These are phyloP conservation scores for Xylaria sp. DNA, from an alignment of 2,329 filamentous ascomycete species.

Conservation along the genomic window DNA sequence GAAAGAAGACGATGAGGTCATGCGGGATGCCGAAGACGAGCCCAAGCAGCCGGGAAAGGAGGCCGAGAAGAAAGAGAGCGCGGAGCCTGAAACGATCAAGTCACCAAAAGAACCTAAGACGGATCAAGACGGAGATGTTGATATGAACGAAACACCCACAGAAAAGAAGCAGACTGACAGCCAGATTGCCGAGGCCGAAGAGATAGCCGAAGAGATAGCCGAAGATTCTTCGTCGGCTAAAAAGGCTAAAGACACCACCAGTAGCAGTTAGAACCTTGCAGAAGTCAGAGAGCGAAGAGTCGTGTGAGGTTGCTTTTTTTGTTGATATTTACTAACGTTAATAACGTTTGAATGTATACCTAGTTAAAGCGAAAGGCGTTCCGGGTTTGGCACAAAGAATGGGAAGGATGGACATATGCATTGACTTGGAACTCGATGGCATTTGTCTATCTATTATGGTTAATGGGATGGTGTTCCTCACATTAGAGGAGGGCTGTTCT, in stretches of 20 bases:
- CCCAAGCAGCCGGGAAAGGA: conserved; percentile 36
- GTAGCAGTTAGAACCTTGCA: conserved; percentile 28
- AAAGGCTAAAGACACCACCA: conserved; percentile 30
- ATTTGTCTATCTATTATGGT: conserved; percentile 14
- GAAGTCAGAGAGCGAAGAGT: conserved; percentile 8
- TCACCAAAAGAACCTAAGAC: conserved; percentile 48
- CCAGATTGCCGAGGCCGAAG: conserved; percentile 36
- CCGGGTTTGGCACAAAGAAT: conserved; percentile 35
- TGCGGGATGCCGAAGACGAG: conserved; percentile 42
- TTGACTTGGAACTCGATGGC: conserved; percentile 16
- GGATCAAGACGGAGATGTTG: conserved; percentile 63
- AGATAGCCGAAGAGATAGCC: conserved; percentile 30
- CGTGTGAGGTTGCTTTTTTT: conserved; percentile 26
- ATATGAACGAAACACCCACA: conserved; percentile 58
- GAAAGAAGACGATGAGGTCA: conserved; percentile 45
- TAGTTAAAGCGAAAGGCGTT: conserved; percentile 39
- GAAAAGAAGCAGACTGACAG: conserved; percentile 55
- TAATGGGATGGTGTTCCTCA: conserved; percentile 9
- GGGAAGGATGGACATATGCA: conserved; percentile 20
- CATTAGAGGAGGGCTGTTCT: background rate
- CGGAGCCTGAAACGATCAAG: conserved; percentile 40
- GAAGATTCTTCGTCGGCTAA: conserved; percentile 31
- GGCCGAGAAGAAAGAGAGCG: conserved; percentile 42
- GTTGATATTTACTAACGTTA: background rate
- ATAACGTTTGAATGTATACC: conserved; percentile 36